Evolutionary conservation across 352 stramenopile species (phyloP).

Genomic region (Globisporangium recalcitrans): DNA sequence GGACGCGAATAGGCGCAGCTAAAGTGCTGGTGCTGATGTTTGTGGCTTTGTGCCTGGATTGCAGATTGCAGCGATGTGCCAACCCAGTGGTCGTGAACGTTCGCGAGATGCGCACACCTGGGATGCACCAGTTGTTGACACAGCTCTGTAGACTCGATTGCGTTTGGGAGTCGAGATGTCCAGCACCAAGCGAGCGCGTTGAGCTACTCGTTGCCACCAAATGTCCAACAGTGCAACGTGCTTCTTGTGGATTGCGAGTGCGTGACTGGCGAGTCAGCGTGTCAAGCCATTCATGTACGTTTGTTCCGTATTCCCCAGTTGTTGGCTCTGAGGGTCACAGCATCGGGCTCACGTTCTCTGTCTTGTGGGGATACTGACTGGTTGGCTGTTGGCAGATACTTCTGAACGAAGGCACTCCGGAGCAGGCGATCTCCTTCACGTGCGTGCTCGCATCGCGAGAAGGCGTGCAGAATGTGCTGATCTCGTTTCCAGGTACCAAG

Average conservation of each 20-base stretch:
- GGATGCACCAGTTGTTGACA: slow-evolving; percentile 9
- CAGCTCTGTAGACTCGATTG: slow-evolving; percentile 5
- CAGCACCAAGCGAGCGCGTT: not conserved
- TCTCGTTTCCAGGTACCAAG: not conserved
- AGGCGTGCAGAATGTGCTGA: slow-evolving; percentile 4
- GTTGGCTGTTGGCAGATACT: slow-evolving; percentile 11
- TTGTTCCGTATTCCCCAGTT: too few relatives aligned
- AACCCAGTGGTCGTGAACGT: slow-evolving; percentile 1
- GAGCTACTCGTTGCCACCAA: slow-evolving; percentile 9
- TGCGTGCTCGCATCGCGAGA: slow-evolving; percentile 12
- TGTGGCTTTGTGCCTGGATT: not conserved
- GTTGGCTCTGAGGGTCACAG: too few relatives aligned
- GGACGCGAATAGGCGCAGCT: too few relatives aligned
- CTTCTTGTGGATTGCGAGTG: slow-evolving; percentile 14
- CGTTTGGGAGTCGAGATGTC: slow-evolving; percentile 13
- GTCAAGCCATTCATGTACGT: slow-evolving; percentile 12
- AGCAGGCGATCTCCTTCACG: slow-evolving; percentile 13
- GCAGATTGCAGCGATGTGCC: not conserved
- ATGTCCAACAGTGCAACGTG: slow-evolving; percentile 1
- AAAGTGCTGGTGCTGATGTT: not conserved
- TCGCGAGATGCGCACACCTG: not conserved
- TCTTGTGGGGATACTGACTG: too few relatives aligned
- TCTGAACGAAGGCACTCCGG: slow-evolving; percentile 5
- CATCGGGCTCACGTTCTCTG: too few relatives aligned
- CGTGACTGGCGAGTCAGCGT: slow-evolving; percentile 10